These are phyloP conservation scores for Trametes coccinea DNA, from an alignment of 768 basidiomycete genomes.

Conservation along the genomic window DNA sequence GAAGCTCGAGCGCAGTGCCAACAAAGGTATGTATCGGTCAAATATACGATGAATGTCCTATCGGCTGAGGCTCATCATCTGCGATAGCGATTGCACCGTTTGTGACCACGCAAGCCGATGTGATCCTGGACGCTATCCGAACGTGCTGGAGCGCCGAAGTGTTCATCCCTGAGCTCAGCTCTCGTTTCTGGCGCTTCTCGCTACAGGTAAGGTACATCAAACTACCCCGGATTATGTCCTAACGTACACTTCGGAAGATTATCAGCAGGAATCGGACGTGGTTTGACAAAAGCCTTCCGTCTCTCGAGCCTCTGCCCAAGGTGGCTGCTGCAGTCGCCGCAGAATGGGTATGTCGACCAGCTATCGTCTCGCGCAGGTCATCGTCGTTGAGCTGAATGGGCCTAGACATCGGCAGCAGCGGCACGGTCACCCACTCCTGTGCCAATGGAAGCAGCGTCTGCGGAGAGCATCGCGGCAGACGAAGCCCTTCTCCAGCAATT, in stretches of 20 bases:
- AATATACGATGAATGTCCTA: not conserved
- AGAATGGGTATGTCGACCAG: constrained; percentile 40
- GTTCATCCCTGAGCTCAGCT: constrained; percentile 77
- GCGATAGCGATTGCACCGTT: constrained; percentile 39
- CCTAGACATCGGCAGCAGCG: constrained; percentile 26
- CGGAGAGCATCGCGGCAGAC: constrained; percentile 60
- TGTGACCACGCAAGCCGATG: constrained; percentile 61
- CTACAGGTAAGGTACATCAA: constrained; percentile 63
- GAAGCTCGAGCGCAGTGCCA: constrained; percentile 42
- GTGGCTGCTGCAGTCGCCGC: constrained; percentile 34
- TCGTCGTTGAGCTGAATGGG: not conserved
- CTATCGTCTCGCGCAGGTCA: too few species aligned
- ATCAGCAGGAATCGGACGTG: constrained; percentile 78
- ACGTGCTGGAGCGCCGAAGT: constrained; percentile 88
- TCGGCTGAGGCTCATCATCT: not conserved
- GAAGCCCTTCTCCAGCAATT: constrained; percentile 67
- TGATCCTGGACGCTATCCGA: constrained; percentile 70
- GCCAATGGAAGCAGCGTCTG: constrained; percentile 47
- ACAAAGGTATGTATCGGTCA: constrained; percentile 40
- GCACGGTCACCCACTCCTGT: constrained; percentile 56
- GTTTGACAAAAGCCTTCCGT: constrained; percentile 60
- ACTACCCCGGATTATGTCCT: not conserved
- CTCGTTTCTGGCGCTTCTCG: constrained; percentile 89
- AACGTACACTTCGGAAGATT: constrained; percentile 49
- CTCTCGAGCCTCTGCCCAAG: constrained; percentile 42